Percentiles rank a stretch among this genome's conserved stretches.
Evolutionary conservation across 2,329 filamentous ascomycete genomes (phyloP).

Genomic region (Emericellopsis cladophorae): DNA sequence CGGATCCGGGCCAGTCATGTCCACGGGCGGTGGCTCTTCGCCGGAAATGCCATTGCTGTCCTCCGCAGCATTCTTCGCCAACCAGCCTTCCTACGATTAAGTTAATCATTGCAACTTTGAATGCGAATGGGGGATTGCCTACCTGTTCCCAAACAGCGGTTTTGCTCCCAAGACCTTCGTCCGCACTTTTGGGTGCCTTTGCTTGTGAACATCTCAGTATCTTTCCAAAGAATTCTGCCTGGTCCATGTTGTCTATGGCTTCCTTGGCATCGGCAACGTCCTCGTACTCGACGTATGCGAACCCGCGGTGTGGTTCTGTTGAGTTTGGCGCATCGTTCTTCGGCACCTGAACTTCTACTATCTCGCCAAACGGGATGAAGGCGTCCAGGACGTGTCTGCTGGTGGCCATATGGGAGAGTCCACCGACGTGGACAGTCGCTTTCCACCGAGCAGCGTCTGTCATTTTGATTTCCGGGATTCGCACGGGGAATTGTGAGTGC

Average conservation of each 20-base stretch:
- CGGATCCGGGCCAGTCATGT: slow-evolving; percentile 57
- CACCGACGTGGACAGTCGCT: slow-evolving; percentile 84
- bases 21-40: slow-evolving; percentile 22
- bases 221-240: slow-evolving; percentile 85
- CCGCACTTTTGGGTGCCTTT: slow-evolving; percentile 79
- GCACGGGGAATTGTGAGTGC: neutral
- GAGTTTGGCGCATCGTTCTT: slow-evolving; percentile 75
- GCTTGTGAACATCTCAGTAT: slow-evolving; percentile 87
- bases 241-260: slow-evolving; percentile 98
- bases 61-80: slow-evolving; percentile 77
- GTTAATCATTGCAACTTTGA: neutral
- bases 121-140: slow-evolving; percentile 13
- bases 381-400: slow-evolving; percentile 69
- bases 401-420: slow-evolving; percentile 69
- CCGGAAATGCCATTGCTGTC: slow-evolving; percentile 52
- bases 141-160: slow-evolving; percentile 97
- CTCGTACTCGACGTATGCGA: slow-evolving; percentile 94
- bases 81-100: slow-evolving; percentile 66
- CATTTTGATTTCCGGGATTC: slow-evolving; percentile 34
- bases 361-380: slow-evolving; percentile 94
- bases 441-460: slow-evolving; percentile 76
- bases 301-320: slow-evolving; percentile 73
- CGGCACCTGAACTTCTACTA: slow-evolving; percentile 80
- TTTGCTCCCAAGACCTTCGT: slow-evolving; percentile 82
- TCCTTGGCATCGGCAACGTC: slow-evolving; percentile 75